Conservation (phyloP, 768 basidiomycete species). For the Podaxis pistillaris region DNA sequence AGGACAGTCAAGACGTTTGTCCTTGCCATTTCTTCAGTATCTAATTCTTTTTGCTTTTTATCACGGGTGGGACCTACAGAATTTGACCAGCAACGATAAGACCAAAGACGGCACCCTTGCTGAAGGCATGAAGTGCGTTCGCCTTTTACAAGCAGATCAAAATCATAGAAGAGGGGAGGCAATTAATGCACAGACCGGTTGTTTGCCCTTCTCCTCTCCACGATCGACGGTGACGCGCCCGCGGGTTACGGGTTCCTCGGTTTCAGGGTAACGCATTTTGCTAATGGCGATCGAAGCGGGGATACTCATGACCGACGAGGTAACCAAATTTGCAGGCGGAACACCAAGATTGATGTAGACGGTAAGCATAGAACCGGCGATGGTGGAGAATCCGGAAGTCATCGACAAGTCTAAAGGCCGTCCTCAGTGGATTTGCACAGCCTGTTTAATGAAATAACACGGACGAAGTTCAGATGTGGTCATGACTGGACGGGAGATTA, state of each 20-base stretch:
- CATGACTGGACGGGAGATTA: conserved; percentile 45
- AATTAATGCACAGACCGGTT: conserved; percentile 40
- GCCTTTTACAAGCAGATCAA: conserved; percentile 31
- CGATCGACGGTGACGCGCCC: conserved; percentile 80
- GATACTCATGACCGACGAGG: conserved; percentile 92
- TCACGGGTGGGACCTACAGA: conserved; percentile 44
- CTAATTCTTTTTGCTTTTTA: background rate
- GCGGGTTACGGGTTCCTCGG: conserved; percentile 83
- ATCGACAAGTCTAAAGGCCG: conserved; percentile 58
- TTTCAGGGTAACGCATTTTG: conserved; percentile 83
- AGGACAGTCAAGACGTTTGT: conserved; percentile 85
- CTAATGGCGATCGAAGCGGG: conserved; percentile 92
- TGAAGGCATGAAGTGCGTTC: conserved; percentile 89
- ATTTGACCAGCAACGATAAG: conserved; percentile 86
- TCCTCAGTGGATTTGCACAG: background rate
- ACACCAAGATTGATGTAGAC: conserved; percentile 83
- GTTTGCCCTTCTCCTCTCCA: conserved; percentile 52
- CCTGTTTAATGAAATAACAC: conserved; percentile 14
- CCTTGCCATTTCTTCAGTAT: conserved; percentile 30
- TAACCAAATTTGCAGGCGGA: conserved; percentile 76
- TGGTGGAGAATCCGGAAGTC: conserved; percentile 93
- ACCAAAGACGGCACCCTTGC: conserved; percentile 82
- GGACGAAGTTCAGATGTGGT: conserved; percentile 79
- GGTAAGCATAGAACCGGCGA: conserved; percentile 84
- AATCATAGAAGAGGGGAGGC: background rate